Evolutionary conservation across 768 basidiomycete species (phyloP), one percentile per base, ranked within the genome.

Genomic region (Psilocybe sp.): DNA sequence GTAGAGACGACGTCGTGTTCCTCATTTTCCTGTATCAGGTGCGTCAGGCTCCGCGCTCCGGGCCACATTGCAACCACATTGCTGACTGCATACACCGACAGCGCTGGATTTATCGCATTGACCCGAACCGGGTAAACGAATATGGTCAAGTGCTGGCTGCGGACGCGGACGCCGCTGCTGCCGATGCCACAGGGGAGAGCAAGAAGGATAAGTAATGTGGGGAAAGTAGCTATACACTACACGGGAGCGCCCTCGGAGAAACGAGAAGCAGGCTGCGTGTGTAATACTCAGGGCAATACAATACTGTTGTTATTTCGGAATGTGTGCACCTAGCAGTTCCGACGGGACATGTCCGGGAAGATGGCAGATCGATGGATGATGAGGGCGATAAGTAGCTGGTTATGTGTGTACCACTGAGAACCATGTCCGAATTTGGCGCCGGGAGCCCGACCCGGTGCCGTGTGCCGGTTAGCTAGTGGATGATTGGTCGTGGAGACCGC

Each of bases 21-120:
- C 76, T 95, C 55, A 77, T 97, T 50, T 90, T 96, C 70, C 66
- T 95, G 60, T 96, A 96, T 72, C 94, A 96, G 82, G 89, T 86
- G 67, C 58, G 85, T 55, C 49, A 40, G 45, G 11, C 46, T 38
- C 23, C 23, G 23, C 23, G 23, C 23, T 28, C 23, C 43, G 40
- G 50, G 55, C 45, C 31, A 50, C 44, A 33, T 19, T n/a, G 34
- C 38, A 49, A 44, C 51, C 58, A 49, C 51, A 46, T 45, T 46
- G 58, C 47, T 49, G 50, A 57, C 51, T 34, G 49, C 57, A 53
- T 52, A 58, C 47, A 50, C 48, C 51, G 23, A 28, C 67, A 95
- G 89, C 87, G 93, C 49, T 99, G 90, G 89, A 98, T 98, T 69
- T 99, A 99, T 76, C 85, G 92, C 37, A 79, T 98, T 63, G 97